Base-by-base conservation (phyloP, 2,329 filamentous ascomycete species). In the Alternaria sp. region DNA sequence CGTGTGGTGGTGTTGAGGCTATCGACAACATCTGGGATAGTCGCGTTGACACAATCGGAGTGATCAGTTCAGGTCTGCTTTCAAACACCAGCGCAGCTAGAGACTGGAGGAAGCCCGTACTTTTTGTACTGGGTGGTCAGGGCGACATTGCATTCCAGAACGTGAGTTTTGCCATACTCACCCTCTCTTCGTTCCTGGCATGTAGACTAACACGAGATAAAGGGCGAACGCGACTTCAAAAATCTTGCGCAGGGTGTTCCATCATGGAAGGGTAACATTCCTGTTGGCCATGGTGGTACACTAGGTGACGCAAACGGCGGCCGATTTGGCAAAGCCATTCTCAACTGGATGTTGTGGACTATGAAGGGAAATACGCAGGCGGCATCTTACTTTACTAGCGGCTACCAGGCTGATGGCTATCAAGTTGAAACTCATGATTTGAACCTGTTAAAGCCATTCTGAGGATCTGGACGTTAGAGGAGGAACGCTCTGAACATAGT, bases 261-360 rank as follows among this genome's bases (percentile, higher is more conserved):
- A 1, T 36, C 51, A 0, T 70, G 65, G 66, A 70, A 69, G 26
- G 68, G 68, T 2, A 70, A 70, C 57, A 49, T 69, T n/a, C 44
- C 48, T 22, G 65, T 70, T 20, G 68, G 68, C 28, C 64, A 70
- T 36, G 66, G 66, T 5, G 68, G 62, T 18, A 64, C 66, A 12
- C 49, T 59, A 6, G 44, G 34, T 18, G 60, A 66, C 16, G 34
- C 42, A 4, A 66, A 69, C 43, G 66, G 64, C 16, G 68, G 68
- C 16, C 49, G 36, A 16, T 66, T 68, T 14, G 68, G 61, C n/a
- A 65, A 59, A 26, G 60, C 55, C 1, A 65, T 58, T 22, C 38
- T 58, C 0, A 60, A 62, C 12, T 70, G 60, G 58, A 32, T 69
- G 47, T 18, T 64, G 51, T 70, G 62, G 64, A 44, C 59, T 3